phyloP scores from a whole-genome alignment of 768 basidiomycete genomes.

The Hypsizygus marmoreus region DNA sequence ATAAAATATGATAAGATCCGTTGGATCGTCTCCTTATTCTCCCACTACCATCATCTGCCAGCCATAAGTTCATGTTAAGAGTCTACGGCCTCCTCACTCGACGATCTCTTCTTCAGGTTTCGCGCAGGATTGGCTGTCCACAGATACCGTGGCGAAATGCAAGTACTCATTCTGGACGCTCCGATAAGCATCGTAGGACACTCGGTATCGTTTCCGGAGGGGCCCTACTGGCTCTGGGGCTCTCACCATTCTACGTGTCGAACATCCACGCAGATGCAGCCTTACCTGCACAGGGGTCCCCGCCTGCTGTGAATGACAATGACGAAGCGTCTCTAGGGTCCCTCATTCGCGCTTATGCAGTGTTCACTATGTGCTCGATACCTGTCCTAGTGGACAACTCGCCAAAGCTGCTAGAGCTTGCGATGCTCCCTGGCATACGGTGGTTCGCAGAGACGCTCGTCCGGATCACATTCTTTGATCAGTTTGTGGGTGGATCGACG shows the following conservation, averaged over 20 bases:
- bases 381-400: conserved; percentile 77
- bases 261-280: conserved; percentile 16
- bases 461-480: conserved; percentile 81
- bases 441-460: conserved; percentile 70
- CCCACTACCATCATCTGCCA: not conserved
- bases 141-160: conserved; percentile 11
- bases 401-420: conserved; percentile 61
- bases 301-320: conserved; percentile 10
- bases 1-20: conserved; percentile 14
- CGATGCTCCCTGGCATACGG: conserved; percentile 59
- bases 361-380: conserved; percentile 80
- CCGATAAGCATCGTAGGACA: conserved; percentile 1
- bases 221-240: conserved; percentile 14
- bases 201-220: conserved; percentile 11
- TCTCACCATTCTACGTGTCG: conserved; percentile 13
- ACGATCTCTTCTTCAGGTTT: not conserved
- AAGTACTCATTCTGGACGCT: conserved; percentile 5
- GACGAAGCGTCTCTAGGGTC: conserved; percentile 29
- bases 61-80: conserved; percentile 9
- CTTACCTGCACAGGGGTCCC: too few relatives aligned
- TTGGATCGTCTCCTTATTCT: not conserved
- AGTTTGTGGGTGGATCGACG: conserved; percentile 92
- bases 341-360: conserved; percentile 74
- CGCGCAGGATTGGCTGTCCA: conserved; percentile 1
- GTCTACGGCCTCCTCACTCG: not conserved